These are phyloP conservation scores for Brassica rapa DNA, from an alignment of 345 rosid genomes.

Conservation along the genomic window DNA sequence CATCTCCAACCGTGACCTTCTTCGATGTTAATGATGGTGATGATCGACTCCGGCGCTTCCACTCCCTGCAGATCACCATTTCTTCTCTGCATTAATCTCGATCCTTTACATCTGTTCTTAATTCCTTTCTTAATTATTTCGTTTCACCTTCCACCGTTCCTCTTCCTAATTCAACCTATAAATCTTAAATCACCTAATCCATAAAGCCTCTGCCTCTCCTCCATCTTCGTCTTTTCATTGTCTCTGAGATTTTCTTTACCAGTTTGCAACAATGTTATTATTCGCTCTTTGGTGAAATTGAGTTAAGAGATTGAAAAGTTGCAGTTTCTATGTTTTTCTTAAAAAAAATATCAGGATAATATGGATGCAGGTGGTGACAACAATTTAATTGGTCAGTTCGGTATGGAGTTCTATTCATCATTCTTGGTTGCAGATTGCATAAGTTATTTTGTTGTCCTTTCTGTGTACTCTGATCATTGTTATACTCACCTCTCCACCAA, in stretches of 20 bases:
- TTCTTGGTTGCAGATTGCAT: conserved; percentile 88
- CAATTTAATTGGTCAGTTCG: conserved; percentile 95
- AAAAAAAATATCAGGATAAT: conserved; percentile 60
- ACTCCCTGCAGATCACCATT: not conserved
- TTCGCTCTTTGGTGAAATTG: not conserved
- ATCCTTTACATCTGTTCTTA: not conserved
- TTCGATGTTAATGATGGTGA: not conserved
- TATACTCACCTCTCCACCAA: not conserved
- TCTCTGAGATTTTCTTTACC: not conserved
- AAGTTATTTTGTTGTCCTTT: conserved; percentile 5
- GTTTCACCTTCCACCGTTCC: not conserved
- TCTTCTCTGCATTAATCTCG: not conserved
- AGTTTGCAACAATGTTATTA: not conserved
- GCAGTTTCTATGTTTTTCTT: not conserved
- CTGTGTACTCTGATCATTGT: not conserved
- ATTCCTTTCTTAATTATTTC: not conserved
- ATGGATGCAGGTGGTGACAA: conserved; percentile 73
- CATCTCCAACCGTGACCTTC: not conserved
- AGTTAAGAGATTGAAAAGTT: not conserved
- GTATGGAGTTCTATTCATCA: conserved; percentile 95
- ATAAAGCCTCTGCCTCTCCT: not conserved
- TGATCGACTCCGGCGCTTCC: not conserved
- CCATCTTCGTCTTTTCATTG: not conserved
- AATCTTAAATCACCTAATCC: not conserved
- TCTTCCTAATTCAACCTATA: not conserved